Evolutionary conservation across 2,329 filamentous ascomycete genomes (phyloP).

Genomic region (Aspergillus transmontanensis): DNA sequence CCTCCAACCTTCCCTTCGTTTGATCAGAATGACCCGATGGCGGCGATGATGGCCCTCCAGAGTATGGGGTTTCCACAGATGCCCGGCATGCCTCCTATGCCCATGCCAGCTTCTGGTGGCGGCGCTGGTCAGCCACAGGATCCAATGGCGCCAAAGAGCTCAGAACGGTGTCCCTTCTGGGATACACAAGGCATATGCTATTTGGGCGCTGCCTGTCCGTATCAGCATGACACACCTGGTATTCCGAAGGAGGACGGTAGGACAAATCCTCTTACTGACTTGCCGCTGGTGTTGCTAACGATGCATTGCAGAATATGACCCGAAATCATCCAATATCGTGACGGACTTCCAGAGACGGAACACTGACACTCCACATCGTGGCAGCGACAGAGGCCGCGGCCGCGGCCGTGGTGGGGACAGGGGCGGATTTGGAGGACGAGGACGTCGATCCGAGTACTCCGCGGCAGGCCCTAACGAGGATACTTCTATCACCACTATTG

Average conservation of each 20-base stretch:
- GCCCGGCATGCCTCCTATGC: slow-evolving; percentile 49
- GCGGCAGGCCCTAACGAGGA: slow-evolving; percentile 55
- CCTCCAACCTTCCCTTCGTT: slow-evolving; percentile 53
- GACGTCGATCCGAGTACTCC: slow-evolving; percentile 57
- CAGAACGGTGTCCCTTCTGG: slow-evolving; percentile 58
- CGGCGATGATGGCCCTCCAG: slow-evolving; percentile 56
- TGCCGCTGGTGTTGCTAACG: not conserved
- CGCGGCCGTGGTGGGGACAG: slow-evolving; percentile 47
- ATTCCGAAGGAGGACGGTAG: slow-evolving; percentile 43
- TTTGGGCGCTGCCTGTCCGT: slow-evolving; percentile 58
- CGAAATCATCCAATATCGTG: slow-evolving; percentile 51
- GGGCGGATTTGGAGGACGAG: slow-evolving; percentile 41
- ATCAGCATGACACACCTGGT: slow-evolving; percentile 55
- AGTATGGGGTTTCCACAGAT: slow-evolving; percentile 55
- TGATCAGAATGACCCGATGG: slow-evolving; percentile 59
- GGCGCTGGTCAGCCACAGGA: slow-evolving; percentile 30
- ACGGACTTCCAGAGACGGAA: slow-evolving; percentile 33
- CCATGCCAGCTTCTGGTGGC: slow-evolving; percentile 32
- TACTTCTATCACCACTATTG: slow-evolving; percentile 57
- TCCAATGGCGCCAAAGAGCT: slow-evolving; percentile 34
- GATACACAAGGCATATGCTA: slow-evolving; percentile 62
- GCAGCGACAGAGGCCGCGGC: slow-evolving; percentile 38
- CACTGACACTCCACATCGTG: slow-evolving; percentile 25
- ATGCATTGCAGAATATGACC: slow-evolving; percentile 53
- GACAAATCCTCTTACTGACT: not conserved